phyloP scores from a whole-genome alignment of 1,284 basidiomycete species.

The Abortiporus biennis region DNA sequence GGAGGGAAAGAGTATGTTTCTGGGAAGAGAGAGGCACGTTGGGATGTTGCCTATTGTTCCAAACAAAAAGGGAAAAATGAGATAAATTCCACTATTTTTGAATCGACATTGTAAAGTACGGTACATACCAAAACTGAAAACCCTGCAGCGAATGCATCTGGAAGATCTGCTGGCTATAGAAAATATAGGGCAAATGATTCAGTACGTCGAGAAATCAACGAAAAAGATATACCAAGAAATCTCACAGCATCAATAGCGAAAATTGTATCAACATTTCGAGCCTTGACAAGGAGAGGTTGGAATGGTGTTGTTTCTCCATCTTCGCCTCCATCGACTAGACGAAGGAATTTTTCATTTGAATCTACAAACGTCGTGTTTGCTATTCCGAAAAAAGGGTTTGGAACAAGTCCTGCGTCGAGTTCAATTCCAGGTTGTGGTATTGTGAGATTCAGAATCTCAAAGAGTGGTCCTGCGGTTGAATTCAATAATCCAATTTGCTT shows the following conservation, averaged over 20 bases:
- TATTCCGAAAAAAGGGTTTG: slow-evolving; percentile 40
- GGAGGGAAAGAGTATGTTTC: slow-evolving; percentile 35
- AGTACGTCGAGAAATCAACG: too few species aligned
- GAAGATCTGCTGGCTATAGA: slow-evolving; percentile 23
- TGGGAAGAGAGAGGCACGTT: slow-evolving; percentile 32
- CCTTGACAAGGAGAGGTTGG: slow-evolving; percentile 47
- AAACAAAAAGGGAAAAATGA: too few species aligned
- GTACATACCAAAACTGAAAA: slow-evolving; percentile 35
- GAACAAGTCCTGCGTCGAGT: slow-evolving; percentile 23
- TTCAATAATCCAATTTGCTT: background rate
- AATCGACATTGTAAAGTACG: background rate
- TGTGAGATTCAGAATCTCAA: slow-evolving; percentile 20
- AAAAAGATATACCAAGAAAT: background rate
- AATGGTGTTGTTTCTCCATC: slow-evolving; percentile 43
- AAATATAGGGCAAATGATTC: background rate
- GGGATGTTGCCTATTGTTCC: slow-evolving; percentile 33
- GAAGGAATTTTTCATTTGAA: slow-evolving; percentile 26
- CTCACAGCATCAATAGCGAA: slow-evolving; percentile 46
- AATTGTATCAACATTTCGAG: slow-evolving; percentile 44
- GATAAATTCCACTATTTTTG: background rate
- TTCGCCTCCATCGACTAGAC: slow-evolving; percentile 35
- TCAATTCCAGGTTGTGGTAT: slow-evolving; percentile 21
- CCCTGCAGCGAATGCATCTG: slow-evolving; percentile 32
- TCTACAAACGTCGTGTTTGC: slow-evolving; percentile 30
- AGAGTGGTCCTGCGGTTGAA: slow-evolving; percentile 17